Evolutionary conservation across 1,284 basidiomycete genomes (phyloP).

Genomic region (Grifola frondosa): DNA sequence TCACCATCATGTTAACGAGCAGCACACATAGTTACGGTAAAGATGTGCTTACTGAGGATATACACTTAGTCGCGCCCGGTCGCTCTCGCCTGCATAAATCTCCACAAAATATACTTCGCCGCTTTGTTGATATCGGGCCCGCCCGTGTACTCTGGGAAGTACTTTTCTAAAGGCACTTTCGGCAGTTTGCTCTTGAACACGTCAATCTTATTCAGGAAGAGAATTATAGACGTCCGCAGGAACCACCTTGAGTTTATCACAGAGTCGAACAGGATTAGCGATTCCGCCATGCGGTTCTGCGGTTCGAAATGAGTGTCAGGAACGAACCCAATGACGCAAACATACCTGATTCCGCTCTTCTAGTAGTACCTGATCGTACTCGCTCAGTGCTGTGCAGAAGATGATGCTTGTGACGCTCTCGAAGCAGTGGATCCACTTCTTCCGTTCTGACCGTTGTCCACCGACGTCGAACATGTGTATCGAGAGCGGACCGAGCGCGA

Average conservation of each 20-base stretch:
- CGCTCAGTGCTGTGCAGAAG: conserved; percentile 91
- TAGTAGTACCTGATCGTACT: conserved; percentile 89
- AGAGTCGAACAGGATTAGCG: conserved; percentile 89
- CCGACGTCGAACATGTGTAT: conserved; percentile 96
- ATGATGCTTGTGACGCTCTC: conserved; percentile 95
- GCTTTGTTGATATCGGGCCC: conserved; percentile 96
- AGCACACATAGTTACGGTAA: neutral
- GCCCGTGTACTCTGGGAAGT: conserved; percentile 94
- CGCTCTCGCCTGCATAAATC: conserved; percentile 96
- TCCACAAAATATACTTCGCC: conserved; percentile 96
- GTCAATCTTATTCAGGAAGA: conserved; percentile 96
- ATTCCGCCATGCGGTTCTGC: conserved; percentile 95
- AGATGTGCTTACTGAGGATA: conserved; percentile 81
- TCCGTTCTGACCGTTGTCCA: conserved; percentile 89
- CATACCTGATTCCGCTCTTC: conserved; percentile 78
- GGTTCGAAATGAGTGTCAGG: conserved; percentile 32
- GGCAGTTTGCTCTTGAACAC: conserved; percentile 93
- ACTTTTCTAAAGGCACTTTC: conserved; percentile 84
- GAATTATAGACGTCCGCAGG: conserved; percentile 86
- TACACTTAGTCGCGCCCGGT: conserved; percentile 83
- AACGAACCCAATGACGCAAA: conserved; percentile 13
- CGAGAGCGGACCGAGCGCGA: conserved; percentile 68
- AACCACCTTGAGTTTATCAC: conserved; percentile 99
- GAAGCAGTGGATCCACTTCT: conserved; percentile 96
- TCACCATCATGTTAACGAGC: conserved; percentile 4